Evolutionary conservation across 1,284 basidiomycete species (phyloP).

Genomic region (Rhodotorula sp.): DNA sequence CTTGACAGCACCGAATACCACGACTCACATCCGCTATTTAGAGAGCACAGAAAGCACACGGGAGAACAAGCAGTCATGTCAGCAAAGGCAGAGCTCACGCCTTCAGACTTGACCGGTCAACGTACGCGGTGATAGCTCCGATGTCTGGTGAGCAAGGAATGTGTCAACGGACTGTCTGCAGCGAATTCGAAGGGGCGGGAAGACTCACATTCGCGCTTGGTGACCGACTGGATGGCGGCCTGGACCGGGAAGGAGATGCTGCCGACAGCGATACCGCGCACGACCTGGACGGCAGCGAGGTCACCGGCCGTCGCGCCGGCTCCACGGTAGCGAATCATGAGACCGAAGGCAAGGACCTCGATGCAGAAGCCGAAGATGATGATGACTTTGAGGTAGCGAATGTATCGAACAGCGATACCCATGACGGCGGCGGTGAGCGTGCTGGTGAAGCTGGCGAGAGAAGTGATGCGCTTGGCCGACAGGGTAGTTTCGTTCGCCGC

Average conservation of each 20-base stretch:
- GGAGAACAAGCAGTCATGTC: not conserved
- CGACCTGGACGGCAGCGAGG: constrained; percentile 46
- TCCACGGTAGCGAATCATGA: constrained; percentile 48
- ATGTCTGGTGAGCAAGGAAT: constrained; percentile 36
- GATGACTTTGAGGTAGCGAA: constrained; percentile 47
- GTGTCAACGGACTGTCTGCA: not conserved
- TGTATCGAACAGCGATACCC: constrained; percentile 36
- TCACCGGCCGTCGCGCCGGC: constrained; percentile 41
- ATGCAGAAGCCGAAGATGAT: constrained; percentile 47
- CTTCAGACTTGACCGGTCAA: not conserved
- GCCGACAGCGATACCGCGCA: constrained; percentile 46
- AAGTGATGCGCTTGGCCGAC: constrained; percentile 45
- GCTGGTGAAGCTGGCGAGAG: constrained; percentile 44
- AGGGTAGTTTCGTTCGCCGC: constrained; percentile 43
- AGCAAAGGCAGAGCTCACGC: not conserved
- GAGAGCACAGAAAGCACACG: not conserved
- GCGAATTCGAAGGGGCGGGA: not conserved
- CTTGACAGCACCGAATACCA: not conserved
- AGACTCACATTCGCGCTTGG: constrained; percentile 45
- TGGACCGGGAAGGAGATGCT: constrained; percentile 48
- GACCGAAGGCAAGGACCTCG: constrained; percentile 44
- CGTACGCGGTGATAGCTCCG: constrained; percentile 46
- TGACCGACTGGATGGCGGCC: constrained; percentile 47
- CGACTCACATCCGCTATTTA: not conserved
- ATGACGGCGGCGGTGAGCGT: constrained; percentile 44